Conservation (phyloP, 2,329 filamentous ascomycete species). For the Alternaria longipes region DNA sequence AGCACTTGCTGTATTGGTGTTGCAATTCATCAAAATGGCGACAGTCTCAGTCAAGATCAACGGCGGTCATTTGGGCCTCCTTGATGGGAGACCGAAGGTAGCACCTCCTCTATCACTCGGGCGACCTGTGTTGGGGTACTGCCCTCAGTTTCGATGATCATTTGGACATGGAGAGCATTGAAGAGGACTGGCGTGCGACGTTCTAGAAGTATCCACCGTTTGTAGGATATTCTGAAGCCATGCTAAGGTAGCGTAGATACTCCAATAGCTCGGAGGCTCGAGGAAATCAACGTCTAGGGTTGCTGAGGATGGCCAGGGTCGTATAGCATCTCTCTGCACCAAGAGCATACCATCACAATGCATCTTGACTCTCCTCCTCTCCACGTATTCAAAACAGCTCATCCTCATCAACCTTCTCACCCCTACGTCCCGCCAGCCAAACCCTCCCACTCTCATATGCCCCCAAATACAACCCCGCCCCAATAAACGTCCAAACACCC, state of each 20-base stretch:
- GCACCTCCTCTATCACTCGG: neutral
- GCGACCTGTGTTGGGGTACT: neutral
- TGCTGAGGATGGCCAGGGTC: too few species aligned
- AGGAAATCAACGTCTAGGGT: too few species aligned
- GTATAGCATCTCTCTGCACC: neutral
- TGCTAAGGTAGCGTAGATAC: too few species aligned
- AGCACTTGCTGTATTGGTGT: neutral
- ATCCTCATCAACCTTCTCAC: constrained; percentile 51
- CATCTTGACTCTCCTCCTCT: neutral
- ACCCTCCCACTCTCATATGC: constrained; percentile 82
- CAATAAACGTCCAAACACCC: constrained; percentile 81
- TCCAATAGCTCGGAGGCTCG: too few species aligned
- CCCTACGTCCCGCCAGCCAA: constrained; percentile 57
- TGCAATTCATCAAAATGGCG: neutral
- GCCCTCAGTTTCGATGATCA: neutral
- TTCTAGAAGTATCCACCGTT: too few species aligned
- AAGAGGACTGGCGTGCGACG: too few species aligned
- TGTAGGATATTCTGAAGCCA: too few species aligned
- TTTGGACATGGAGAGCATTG: too few species aligned
- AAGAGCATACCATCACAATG: neutral
- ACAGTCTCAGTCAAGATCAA: neutral
- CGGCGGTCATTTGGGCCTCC: neutral
- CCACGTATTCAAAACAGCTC: constrained; percentile 30
- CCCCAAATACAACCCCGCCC: constrained; percentile 84
- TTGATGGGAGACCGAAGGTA: neutral